Base-by-base conservation (phyloP, 371 early-diverging fungal genomes). In the Mucor indicus region DNA sequence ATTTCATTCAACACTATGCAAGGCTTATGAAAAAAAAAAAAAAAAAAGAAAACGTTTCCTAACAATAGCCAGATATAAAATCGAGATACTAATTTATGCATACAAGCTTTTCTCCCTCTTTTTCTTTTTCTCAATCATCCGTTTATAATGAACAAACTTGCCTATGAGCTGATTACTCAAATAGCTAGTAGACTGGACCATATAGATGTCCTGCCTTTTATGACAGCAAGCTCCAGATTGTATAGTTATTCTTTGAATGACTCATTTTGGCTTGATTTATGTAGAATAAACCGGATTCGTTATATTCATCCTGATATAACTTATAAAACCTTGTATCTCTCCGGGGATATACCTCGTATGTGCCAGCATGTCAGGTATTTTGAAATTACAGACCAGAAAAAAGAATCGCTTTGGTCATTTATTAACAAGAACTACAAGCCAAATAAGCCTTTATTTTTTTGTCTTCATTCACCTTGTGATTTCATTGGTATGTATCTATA, bases 181-280 rank as follows among this genome's bases (percentile, higher is more conserved):
- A 22, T 55, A 7, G 16, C 39, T 19, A 44, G 50, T 16, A 23
- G 20, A 17, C 27, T 55, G 11, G 24, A 32, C 12, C 10, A 13
- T 9, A 17, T 38, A 33, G 44, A 44, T 10, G 16, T 38, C 13
- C 1, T 13, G 25, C 15, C 39, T 13, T 45, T 53, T 45, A 24
- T 45, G 17, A 45, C 44, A 19, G 38, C 22, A n/a, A 48, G 21
- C 10, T 11, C 19, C 3, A 7, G 12, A 1, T 15, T 49, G 6
- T 49, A 48, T 37, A 11, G 25, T 11, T 35, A 29, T 32, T 31
- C 45, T 11, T 30, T 27, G 15, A 20, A 50, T 27, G 37, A 40
- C 9, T 33, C 27, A 21, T 56, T 56, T 36, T 56, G 57, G 57
- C 29, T 30, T 15, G 41, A 44, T 36, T 35, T 56, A 23, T 56